These are phyloP conservation scores for Ustilago cynodontis DNA, from an alignment of 1,284 basidiomycete species.

Conservation along the genomic window DNA sequence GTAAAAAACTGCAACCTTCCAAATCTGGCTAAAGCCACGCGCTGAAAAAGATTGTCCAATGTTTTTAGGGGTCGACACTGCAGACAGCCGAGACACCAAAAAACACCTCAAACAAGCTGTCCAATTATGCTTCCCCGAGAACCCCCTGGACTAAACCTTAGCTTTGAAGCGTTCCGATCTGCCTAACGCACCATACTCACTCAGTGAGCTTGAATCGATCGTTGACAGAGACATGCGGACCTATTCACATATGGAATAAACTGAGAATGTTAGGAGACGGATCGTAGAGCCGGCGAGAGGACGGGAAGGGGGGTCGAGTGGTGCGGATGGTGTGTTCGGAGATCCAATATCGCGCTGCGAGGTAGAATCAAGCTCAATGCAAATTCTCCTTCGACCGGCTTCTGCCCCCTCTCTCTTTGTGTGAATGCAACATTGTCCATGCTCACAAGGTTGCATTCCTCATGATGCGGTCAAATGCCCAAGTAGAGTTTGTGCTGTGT, in stretches of 20 bases:
- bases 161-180: not conserved
- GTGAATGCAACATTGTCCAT: not conserved
- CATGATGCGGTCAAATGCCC: not conserved
- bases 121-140: constrained; percentile 9
- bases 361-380: constrained; percentile 34
- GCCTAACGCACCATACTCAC: not conserved
- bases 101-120: constrained; percentile 18
- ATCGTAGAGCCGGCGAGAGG: not conserved
- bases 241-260: not conserved
- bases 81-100: constrained; percentile 19
- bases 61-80: constrained; percentile 26
- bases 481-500: not conserved
- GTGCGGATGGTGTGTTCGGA: constrained; percentile 18
- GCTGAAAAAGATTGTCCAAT: not conserved
- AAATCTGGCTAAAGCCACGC: constrained; percentile 12
- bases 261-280: not conserved
- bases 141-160: no score
- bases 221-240: no score
- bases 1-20: constrained; percentile 18
- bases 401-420: not conserved
- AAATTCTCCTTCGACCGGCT: constrained; percentile 9
- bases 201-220: not conserved
- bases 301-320: constrained; percentile 10
- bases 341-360: constrained; percentile 30
- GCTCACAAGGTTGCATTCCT: not conserved